Evolutionary conservation across 2,329 filamentous ascomycete species (phyloP).

Genomic region (Cladophialophora carrionii): DNA sequence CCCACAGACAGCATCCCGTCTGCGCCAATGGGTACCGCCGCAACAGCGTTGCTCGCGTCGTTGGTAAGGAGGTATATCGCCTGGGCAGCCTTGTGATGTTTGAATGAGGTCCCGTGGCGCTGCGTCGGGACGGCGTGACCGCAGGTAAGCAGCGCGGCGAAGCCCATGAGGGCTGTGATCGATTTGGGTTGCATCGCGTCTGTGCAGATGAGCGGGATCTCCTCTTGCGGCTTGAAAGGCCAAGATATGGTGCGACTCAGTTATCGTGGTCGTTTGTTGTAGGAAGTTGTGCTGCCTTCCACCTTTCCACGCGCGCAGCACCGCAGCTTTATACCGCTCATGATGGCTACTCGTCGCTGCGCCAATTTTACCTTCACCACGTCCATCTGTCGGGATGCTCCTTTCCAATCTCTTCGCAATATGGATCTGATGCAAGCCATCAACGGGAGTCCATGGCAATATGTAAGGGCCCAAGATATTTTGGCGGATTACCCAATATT

Average conservation of each 20-base stretch:
- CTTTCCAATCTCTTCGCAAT: background rate
- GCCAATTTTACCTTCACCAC: background rate
- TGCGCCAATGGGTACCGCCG: conserved; percentile 54
- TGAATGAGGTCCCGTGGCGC: background rate
- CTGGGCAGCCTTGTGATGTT: conserved; percentile 33
- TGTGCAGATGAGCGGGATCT: background rate
- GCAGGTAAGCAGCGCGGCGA: conserved; percentile 4
- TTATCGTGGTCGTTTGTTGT: background rate
- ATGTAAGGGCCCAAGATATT: background rate
- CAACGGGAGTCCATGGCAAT: background rate
- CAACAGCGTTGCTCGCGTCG: conserved; percentile 53
- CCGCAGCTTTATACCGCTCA: background rate
- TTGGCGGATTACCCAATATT: conserved; percentile 14
- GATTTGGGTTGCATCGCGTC: background rate
- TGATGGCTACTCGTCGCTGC: background rate
- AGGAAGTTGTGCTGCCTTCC: background rate
- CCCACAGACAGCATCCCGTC: conserved; percentile 55
- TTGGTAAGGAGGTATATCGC: conserved; percentile 64
- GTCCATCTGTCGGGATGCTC: background rate
- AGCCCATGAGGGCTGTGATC: background rate
- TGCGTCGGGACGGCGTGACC: background rate
- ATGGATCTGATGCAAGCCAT: background rate
- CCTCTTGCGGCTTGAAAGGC: no score
- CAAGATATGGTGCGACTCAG: background rate
- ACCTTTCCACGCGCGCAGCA: background rate